Conservation (phyloP, 208 protist genomes). For the Trypanosomatidae sp. region DNA sequence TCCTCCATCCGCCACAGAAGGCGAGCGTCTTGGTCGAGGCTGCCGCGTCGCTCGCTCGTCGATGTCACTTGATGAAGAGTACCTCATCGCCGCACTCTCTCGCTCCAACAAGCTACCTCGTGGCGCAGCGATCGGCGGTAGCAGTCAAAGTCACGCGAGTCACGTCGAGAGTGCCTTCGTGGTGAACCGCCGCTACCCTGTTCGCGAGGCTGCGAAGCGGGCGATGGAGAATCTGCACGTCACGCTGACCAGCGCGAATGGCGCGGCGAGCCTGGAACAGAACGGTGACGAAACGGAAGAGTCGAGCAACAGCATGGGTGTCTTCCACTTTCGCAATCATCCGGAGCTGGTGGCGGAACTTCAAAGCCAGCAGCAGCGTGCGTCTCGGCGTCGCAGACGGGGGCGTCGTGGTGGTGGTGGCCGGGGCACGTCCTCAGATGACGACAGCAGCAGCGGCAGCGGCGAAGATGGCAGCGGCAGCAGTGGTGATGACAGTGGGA, state of each 20-base stretch:
- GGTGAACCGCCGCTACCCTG: slow-evolving; percentile 57
- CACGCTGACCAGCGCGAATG: slow-evolving; percentile 21
- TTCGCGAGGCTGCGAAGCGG: slow-evolving; percentile 58
- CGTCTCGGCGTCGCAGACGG: background rate
- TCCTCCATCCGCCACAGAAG: no score
- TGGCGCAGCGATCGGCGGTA: no score
- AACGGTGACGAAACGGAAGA: slow-evolving; percentile 16
- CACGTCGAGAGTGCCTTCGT: slow-evolving; percentile 19
- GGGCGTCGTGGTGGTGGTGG: no score
- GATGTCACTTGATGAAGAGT: slow-evolving; percentile 49
- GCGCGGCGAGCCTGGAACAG: no score
- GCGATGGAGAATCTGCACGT: slow-evolving; percentile 50
- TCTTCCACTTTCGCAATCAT: slow-evolving; percentile 44
- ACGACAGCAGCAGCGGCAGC: background rate
- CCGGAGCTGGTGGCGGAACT: slow-evolving; percentile 30
- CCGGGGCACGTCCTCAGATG: background rate
- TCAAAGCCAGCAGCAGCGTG: background rate
- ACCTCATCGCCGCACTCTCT: slow-evolving; percentile 25
- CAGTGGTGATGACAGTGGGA: background rate
- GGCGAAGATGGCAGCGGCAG: background rate
- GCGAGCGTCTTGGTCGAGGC: slow-evolving; percentile 68
- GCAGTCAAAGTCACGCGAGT: no score
- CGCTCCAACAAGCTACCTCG: slow-evolving; percentile 3
- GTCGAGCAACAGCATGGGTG: slow-evolving; percentile 26
- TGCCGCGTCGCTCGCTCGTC: slow-evolving; percentile 45